phyloP scores from a whole-genome alignment of 345 rosid species.

The Populus alba region DNA sequence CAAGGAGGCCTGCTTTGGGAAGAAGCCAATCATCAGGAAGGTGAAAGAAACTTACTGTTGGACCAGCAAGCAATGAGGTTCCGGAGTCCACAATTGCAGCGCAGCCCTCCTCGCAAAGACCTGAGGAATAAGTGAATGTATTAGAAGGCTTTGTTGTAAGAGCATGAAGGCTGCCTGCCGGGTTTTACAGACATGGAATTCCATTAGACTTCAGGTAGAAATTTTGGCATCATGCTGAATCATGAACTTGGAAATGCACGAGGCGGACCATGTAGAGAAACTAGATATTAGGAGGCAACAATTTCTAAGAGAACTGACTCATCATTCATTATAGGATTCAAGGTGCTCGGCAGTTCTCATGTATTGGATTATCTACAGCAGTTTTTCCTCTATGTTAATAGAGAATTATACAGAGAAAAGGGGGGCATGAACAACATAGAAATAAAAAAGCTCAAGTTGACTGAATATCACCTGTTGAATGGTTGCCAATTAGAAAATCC shows the following conservation, averaged over 20 bases:
- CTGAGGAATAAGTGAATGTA: constrained; percentile 20
- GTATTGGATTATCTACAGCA: background rate
- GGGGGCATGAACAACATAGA: background rate
- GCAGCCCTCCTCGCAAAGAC: constrained; percentile 57
- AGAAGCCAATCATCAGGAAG: background rate
- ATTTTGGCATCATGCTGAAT: background rate
- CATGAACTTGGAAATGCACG: background rate
- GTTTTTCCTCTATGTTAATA: background rate
- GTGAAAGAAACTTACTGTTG: constrained; percentile 44
- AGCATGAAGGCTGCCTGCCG: background rate
- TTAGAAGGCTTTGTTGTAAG: background rate
- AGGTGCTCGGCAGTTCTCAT: background rate
- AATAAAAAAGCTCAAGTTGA: background rate
- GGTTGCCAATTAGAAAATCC: constrained; percentile 51
- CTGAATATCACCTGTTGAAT: constrained; percentile 55
- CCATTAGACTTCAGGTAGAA: background rate
- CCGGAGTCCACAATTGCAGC: constrained; percentile 80
- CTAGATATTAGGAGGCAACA: background rate
- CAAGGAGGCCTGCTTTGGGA: background rate
- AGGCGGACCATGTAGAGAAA: background rate
- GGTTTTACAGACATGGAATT: background rate
- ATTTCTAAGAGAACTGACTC: background rate
- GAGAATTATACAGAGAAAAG: background rate
- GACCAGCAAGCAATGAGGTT: constrained; percentile 78
- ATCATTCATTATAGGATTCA: background rate